Conservation (phyloP, 108 stramenopile genomes). For the Asterionellopsis glacialis region DNA sequence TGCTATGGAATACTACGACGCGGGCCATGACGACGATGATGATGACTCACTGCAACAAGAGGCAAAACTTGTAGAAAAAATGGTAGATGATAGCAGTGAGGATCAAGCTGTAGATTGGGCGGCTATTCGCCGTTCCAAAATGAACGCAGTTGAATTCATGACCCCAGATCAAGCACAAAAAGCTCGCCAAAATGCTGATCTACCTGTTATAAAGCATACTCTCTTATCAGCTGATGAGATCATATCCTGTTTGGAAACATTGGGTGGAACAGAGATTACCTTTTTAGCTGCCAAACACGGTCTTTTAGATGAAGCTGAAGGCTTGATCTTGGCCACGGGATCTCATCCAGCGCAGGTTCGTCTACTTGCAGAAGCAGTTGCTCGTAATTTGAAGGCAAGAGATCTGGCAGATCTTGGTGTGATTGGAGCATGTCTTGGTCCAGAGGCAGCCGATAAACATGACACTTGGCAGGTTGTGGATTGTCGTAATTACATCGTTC, state of each 20-base stretch:
- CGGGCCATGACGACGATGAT: not conserved
- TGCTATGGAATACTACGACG: conserved; percentile 13
- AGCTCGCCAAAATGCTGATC: conserved; percentile 30
- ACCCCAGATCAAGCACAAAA: conserved; percentile 30
- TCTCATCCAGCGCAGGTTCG: conserved; percentile 40
- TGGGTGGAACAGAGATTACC: conserved; percentile 50
- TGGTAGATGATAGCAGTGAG: conserved; percentile 5
- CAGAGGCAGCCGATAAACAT: conserved; percentile 49
- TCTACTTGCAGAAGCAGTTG: conserved; percentile 52
- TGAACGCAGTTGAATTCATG: conserved; percentile 20
- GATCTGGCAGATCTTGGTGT: conserved; percentile 63
- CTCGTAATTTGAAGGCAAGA: conserved; percentile 62
- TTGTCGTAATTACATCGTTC: conserved; percentile 78
- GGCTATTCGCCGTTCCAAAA: conserved; percentile 41
- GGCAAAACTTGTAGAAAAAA: not conserved
- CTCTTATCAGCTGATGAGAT: conserved; percentile 66
- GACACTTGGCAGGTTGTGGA: conserved; percentile 76
- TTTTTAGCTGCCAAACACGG: conserved; percentile 25
- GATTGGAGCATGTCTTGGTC: conserved; percentile 44
- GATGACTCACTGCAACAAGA: no score
- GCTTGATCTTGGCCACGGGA: conserved; percentile 46
- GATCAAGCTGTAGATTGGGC: conserved; percentile 66
- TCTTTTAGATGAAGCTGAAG: conserved; percentile 35
- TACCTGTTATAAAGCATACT: conserved; percentile 47
- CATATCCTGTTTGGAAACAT: conserved; percentile 33